phyloP scores from a whole-genome alignment of 2,329 filamentous ascomycete genomes.

The Calcarisporium arbuscula region DNA sequence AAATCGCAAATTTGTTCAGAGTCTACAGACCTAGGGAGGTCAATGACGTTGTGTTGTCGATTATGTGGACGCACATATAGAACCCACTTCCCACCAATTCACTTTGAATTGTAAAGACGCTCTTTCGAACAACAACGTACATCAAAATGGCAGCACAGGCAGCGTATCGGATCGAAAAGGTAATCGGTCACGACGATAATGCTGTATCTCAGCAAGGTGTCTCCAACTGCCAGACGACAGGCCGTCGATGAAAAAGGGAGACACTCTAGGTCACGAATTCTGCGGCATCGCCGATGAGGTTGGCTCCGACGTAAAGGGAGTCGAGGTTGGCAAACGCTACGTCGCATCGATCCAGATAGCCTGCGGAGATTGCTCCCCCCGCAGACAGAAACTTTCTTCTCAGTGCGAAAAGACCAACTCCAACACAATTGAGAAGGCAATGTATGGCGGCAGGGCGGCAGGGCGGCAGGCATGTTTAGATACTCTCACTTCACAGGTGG shows the following conservation, averaged over 20 bases:
- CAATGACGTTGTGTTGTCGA: too few species aligned
- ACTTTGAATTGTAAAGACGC: too few species aligned
- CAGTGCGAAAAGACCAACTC: slow-evolving; percentile 75
- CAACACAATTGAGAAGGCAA: slow-evolving; percentile 62
- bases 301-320: slow-evolving; percentile 46
- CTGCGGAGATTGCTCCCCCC: slow-evolving; percentile 66
- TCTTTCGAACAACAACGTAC: too few species aligned
- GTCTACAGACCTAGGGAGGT: too few species aligned
- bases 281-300: slow-evolving; percentile 48
- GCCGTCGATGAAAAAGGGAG: slow-evolving; percentile 54
- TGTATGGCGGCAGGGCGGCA: slow-evolving; percentile 75
- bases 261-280: slow-evolving; percentile 61
- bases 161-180: slow-evolving; percentile 60
- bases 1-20: too few species aligned
- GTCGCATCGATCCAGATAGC: slow-evolving; percentile 86
- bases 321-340: slow-evolving; percentile 59
- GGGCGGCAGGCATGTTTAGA: slow-evolving; percentile 67
- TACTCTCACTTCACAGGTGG: slow-evolving; percentile 77
- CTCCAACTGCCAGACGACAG: slow-evolving; percentile 46
- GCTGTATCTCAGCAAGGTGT: slow-evolving; percentile 63
- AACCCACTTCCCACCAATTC: too few species aligned
- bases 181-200: slow-evolving; percentile 60
- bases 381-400: slow-evolving; percentile 68
- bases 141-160: slow-evolving; percentile 57
- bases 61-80: too few species aligned